A percentile compares a stretch with the other conserved stretches of the same genome.
Evolutionary conservation across 1,139 yeast species (phyloP).

Genomic region (Entelexis paramagnoliae): DNA sequence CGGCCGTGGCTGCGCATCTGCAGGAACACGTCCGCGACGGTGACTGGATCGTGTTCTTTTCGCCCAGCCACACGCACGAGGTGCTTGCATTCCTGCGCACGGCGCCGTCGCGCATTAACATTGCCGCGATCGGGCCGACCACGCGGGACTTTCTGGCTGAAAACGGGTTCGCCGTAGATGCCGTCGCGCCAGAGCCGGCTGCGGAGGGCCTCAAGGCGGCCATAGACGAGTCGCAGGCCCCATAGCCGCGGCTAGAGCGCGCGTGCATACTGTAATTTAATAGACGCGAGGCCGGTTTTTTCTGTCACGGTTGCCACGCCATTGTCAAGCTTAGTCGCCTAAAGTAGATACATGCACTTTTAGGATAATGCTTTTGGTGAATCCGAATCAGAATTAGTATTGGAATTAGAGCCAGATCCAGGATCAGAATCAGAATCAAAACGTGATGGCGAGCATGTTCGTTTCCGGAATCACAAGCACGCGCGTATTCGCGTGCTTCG

Average conservation of each 20-base stretch:
- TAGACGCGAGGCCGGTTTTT: no score
- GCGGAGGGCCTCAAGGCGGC: conserved; percentile 46
- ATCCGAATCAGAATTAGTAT: no score
- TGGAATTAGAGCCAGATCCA: no score
- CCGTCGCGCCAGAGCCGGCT: conserved; percentile 65
- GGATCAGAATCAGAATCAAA: conserved; percentile 36
- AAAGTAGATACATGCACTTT: no score
- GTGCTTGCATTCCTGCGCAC: conserved; percentile 38
- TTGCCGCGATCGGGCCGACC: conserved; percentile 92
- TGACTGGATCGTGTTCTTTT: conserved; percentile 73
- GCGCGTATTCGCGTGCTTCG: conserved; percentile 57
- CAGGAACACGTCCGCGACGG: conserved; percentile 11
- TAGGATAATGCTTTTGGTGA: no score
- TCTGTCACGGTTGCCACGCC: no score
- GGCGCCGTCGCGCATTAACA: conserved; percentile 26
- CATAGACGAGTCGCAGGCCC: conserved; percentile 25
- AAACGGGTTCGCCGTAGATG: conserved; percentile 46
- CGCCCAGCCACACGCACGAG: conserved; percentile 75
- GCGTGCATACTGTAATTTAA: no score
- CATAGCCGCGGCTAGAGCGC: no score
- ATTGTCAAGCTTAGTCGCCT: no score
- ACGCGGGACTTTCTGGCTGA: conserved; percentile 54
- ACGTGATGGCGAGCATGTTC: conserved; percentile 50
- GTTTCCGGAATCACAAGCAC: conserved; percentile 64
- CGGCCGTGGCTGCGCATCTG: conserved; percentile 36